Percentiles rank a stretch among this genome's conserved stretches.
These are phyloP conservation scores for Pleurostoma richardsiae DNA, from an alignment of 2,329 filamentous ascomycete species.

Conservation along the genomic window DNA sequence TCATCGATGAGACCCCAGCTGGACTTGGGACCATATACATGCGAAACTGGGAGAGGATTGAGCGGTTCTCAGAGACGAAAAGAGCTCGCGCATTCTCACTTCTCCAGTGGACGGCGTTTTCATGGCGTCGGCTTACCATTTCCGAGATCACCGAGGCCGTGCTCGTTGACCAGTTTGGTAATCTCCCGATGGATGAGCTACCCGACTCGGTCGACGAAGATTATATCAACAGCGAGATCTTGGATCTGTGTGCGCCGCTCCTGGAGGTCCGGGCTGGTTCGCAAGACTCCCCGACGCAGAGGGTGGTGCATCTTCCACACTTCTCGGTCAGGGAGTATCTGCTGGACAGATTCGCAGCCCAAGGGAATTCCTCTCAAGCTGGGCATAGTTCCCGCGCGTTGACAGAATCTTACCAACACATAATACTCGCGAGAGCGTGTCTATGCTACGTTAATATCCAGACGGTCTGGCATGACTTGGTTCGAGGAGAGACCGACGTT, in stretches of 20 bases:
- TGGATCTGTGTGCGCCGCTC: slow-evolving; percentile 20
- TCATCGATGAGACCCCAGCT: slow-evolving; percentile 17
- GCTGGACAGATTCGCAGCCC: too few relatives aligned
- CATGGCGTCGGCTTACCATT: slow-evolving; percentile 12
- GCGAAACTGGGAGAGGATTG: slow-evolving; percentile 20
- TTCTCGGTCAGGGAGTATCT: too few relatives aligned
- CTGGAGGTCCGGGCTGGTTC: slow-evolving; percentile 15
- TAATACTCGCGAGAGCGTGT: accelerated
- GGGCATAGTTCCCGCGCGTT: too few relatives aligned
- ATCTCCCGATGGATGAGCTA: slow-evolving; percentile 14
- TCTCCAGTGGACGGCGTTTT: slow-evolving; percentile 22
- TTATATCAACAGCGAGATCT: slow-evolving; percentile 20
- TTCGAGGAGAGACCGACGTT: slow-evolving; percentile 6
- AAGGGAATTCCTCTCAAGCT: too few relatives aligned
- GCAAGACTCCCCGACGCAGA: too few relatives aligned
- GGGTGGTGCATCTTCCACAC: too few relatives aligned
- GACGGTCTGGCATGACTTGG: slow-evolving; percentile 8
- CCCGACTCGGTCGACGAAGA: slow-evolving; percentile 19
- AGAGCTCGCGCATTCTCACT: slow-evolving; percentile 18
- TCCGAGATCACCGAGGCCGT: slow-evolving; percentile 17
- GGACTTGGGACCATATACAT: slow-evolving; percentile 23
- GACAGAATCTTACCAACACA: too few relatives aligned
- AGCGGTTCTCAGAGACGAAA: slow-evolving; percentile 2
- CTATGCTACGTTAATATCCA: neutral
- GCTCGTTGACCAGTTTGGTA: slow-evolving; percentile 11